Evolutionary conservation across 345 rosid species (phyloP), one percentile per base, ranked within the genome.

Genomic region (Eucalyptus polybractea): DNA sequence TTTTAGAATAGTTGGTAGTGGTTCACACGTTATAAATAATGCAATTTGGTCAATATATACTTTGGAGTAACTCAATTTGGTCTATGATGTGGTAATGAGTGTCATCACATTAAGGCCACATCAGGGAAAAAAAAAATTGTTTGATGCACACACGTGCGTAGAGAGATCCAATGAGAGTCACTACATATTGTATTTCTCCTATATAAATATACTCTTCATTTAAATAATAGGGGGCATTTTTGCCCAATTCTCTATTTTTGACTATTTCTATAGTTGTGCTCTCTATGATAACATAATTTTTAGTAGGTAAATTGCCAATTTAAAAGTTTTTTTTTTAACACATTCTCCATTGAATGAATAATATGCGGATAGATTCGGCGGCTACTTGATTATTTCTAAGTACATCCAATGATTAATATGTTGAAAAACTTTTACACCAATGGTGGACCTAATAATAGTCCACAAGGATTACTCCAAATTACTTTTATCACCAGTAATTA

Each of bases 1-100:
- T n/a, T 65, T 65, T n/a, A n/a, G 1, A 15, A 65, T 7, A n/a
- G 1, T 65, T n/a, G 3, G 1, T 0, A 14, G 10, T 65, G 5
- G 0, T n/a, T 65, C 3, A 21, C 6, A n/a, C 2, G 0, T n/a
- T n/a, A n/a, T 65, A n/a, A 14, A 65, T n/a, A 65, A 65, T n/a
- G 19, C 21, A n/a, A n/a, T 65, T 14, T n/a, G 40, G 21, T 65
- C 10, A 0, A 65, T 65, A n/a, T n/a, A n/a, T 65, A n/a, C 21
- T 65, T 65, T 65, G 10, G 10, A 65, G 76, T 65, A n/a, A 65
- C 6, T 65, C 6, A 65, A 65, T 65, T 65, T 0, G 40, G 21
- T n/a, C 21, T n/a, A n/a, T 65, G 76, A 65, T 2, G 19, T 14
- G 6, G 37, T 65, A 65, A 65, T 7, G 10, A 4, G 19, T n/a